These are phyloP conservation scores for Agaricus blazei DNA, from an alignment of 768 basidiomycete species.

Conservation along the genomic window DNA sequence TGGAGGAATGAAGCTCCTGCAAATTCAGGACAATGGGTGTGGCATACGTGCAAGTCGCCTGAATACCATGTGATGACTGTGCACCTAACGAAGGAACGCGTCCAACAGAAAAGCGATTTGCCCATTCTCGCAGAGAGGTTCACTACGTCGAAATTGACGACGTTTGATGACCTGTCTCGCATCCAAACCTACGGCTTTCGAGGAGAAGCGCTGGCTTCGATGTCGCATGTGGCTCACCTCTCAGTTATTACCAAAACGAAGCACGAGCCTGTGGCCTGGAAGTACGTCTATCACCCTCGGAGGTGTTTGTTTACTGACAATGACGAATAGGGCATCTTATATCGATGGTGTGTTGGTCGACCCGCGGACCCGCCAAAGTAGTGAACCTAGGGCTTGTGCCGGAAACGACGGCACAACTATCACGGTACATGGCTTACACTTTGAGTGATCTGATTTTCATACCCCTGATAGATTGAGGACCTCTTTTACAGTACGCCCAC, in stretches of 20 bases:
- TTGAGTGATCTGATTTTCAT: background rate
- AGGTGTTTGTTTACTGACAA: background rate
- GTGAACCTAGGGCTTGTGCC: conserved; percentile 85
- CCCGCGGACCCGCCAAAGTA: conserved; percentile 60
- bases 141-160: conserved; percentile 88
- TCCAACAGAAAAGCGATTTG: conserved; percentile 72
- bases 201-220: conserved; percentile 94
- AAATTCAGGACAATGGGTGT: conserved; percentile 95
- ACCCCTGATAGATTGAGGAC: conserved; percentile 72
- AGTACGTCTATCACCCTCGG: conserved; percentile 44
- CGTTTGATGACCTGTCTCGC: conserved; percentile 80
- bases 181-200: conserved; percentile 94
- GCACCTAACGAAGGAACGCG: background rate
- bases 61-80: background rate
- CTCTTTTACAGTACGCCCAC: conserved; percentile 92
- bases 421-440: conserved; percentile 44
- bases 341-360: conserved; percentile 70
- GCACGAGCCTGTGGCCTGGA: conserved; percentile 83
- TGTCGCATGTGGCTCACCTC: conserved; percentile 90
- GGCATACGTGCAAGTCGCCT: conserved; percentile 76
- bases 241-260: conserved; percentile 89
- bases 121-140: conserved; percentile 91
- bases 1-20: conserved; percentile 90
- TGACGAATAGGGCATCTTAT: conserved; percentile 67
- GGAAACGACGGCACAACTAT: conserved; percentile 94